A percentile compares a stretch with the other conserved stretches of the same genome.
These are phyloP conservation scores for Picea abies DNA, from an alignment of 83 land plant genomes.

Conservation along the genomic window DNA sequence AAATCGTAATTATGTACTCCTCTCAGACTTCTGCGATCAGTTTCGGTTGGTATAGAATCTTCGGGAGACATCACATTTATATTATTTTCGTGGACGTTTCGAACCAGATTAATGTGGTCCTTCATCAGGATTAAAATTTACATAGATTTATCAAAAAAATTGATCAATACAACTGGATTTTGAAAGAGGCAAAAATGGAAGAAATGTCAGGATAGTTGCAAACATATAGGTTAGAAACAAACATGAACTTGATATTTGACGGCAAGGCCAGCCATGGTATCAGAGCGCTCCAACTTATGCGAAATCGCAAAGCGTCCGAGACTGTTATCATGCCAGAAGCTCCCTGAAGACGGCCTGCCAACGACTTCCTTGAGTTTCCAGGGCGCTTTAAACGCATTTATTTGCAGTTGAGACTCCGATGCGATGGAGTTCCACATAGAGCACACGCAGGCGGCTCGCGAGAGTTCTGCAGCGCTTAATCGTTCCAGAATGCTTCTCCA, in stretches of 20 bases:
- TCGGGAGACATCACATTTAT: too few relatives aligned
- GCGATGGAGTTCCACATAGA: conserved; percentile 75
- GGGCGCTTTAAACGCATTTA: conserved; percentile 59
- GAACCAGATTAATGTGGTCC: too few relatives aligned
- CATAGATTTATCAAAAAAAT: too few relatives aligned
- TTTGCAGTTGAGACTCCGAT: conserved; percentile 52
- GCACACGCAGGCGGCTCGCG: conserved; percentile 89
- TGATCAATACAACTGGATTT: too few relatives aligned
- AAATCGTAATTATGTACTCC: too few relatives aligned
- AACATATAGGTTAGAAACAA: background rate
- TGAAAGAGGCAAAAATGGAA: background rate
- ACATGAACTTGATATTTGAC: conserved; percentile 93
- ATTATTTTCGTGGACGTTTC: too few relatives aligned
- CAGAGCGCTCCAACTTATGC: conserved; percentile 67
- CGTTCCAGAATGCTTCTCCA: conserved; percentile 64
- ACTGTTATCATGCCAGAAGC: conserved; percentile 74
- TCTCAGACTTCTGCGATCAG: too few relatives aligned
- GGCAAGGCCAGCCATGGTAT: conserved; percentile 81
- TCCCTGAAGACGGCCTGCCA: conserved; percentile 72
- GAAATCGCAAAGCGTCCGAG: conserved; percentile 83
- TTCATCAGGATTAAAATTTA: too few relatives aligned
- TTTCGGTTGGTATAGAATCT: too few relatives aligned
- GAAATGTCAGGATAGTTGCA: background rate
- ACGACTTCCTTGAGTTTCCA: conserved; percentile 75
- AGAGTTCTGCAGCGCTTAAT: conserved; percentile 60